Conservation (phyloP, 2,329 filamentous ascomycete genomes). For the Pseudomassariella vexata region DNA sequence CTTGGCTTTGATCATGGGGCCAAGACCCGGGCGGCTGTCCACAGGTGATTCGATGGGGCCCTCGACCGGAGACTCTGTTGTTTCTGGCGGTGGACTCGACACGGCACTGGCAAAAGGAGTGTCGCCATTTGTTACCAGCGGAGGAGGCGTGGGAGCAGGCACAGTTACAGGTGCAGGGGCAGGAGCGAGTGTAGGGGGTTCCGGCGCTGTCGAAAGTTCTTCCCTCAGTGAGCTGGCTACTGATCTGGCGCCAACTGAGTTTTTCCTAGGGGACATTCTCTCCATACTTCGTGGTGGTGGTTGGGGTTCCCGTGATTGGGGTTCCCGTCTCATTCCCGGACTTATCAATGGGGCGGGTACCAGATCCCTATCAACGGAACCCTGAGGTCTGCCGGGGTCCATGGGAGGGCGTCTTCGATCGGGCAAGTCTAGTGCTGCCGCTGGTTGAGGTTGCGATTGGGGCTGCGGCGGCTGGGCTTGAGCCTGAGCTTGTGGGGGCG, state of each 20-base stretch:
- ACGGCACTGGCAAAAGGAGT: conserved; percentile 13
- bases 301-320: conserved; percentile 37
- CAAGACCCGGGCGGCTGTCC: conserved; percentile 65
- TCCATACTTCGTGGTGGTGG: conserved; percentile 48
- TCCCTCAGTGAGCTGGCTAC: conserved; percentile 28
- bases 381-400: conserved; percentile 50
- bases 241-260: conserved; percentile 28
- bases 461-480: conserved; percentile 14
- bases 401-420: conserved; percentile 63
- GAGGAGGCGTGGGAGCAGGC: neutral
- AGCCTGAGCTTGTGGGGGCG: conserved; percentile 17
- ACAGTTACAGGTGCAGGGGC: conserved; percentile 10
- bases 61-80: conserved; percentile 20
- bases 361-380: conserved; percentile 41
- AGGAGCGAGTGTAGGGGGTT: conserved; percentile 6
- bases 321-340: conserved; percentile 38
- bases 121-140: conserved; percentile 11
- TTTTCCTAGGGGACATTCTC: conserved; percentile 40
- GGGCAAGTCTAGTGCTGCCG: conserved; percentile 44
- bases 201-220: conserved; percentile 16
- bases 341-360: conserved; percentile 55
- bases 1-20: conserved; percentile 85
- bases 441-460: conserved; percentile 17
- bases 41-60: conserved; percentile 27
- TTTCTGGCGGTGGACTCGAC: conserved; percentile 20